phyloP scores from a whole-genome alignment of 23 red algal species.

The Chondrus crispus region DNA sequence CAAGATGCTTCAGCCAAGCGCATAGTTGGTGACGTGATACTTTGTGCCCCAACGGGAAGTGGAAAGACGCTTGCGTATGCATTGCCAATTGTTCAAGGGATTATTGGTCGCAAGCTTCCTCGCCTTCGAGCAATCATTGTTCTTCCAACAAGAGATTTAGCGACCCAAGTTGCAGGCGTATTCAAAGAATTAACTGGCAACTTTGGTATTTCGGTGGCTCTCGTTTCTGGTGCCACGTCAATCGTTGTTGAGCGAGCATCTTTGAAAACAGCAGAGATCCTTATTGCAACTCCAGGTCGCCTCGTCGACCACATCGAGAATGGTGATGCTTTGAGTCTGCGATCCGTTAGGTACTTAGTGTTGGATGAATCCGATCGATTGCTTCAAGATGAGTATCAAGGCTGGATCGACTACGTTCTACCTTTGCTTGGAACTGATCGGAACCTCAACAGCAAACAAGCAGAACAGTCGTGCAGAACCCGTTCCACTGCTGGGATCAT shows the following conservation, averaged over 20 bases:
- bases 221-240: conserved; percentile 14
- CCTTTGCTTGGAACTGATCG: neutral
- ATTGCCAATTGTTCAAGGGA: conserved; percentile 58
- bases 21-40: conserved; percentile 66
- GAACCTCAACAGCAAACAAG: neutral
- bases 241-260: conserved; percentile 17
- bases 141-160: conserved; percentile 87
- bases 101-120: conserved; percentile 9
- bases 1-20: neutral
- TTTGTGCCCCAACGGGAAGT: conserved; percentile 92
- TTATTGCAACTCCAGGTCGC: conserved; percentile 83
- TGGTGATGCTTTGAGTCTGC: conserved; percentile 36
- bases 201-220: neutral
- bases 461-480: neutral
- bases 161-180: conserved; percentile 57
- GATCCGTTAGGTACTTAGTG: conserved; percentile 68
- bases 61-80: conserved; percentile 96
- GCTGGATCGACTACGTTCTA: conserved; percentile 59
- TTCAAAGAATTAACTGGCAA: conserved; percentile 25
- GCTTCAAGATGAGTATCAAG: conserved; percentile 62
- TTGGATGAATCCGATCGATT: conserved; percentile 96
- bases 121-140: conserved; percentile 77
- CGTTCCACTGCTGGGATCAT: neutral
- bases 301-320: conserved; percentile 74
- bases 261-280: conserved; percentile 37